Percentiles rank a stretch among this genome's conserved stretches.
Conservation (phyloP, 2,329 filamentous ascomycete genomes). For the Fusarium sp. region DNA sequence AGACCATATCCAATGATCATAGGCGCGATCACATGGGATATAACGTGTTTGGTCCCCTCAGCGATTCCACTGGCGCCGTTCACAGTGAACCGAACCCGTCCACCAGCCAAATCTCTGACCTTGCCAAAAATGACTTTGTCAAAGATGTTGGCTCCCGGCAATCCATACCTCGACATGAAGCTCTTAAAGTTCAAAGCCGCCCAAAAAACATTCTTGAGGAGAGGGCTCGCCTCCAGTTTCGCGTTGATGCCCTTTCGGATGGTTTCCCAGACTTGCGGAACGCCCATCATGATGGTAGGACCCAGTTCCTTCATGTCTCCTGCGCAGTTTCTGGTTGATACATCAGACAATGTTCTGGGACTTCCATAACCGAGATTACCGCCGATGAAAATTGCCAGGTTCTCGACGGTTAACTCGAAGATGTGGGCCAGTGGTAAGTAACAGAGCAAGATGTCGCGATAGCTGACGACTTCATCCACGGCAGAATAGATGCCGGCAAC, state of each 20-base stretch:
- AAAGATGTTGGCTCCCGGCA: constrained; percentile 77
- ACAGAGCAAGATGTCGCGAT: constrained; percentile 82
- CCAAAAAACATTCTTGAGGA: constrained; percentile 84
- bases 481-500: constrained; percentile 84
- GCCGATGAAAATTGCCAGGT: constrained; percentile 87
- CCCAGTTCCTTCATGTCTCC: constrained; percentile 93
- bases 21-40: constrained; percentile 90
- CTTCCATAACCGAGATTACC: constrained; percentile 93
- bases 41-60: constrained; percentile 86
- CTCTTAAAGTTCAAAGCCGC: constrained; percentile 69
- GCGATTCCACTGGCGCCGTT: constrained; percentile 95
- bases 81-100: constrained; percentile 86
- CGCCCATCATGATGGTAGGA: constrained; percentile 90
- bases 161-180: constrained; percentile 66
- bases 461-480: constrained; percentile 80
- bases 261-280: constrained; percentile 96
- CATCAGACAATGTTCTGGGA: constrained; percentile 86
- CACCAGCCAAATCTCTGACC: constrained; percentile 89
- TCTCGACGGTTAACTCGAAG: constrained; percentile 95
- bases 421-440: constrained; percentile 97
- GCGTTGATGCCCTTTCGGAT: constrained; percentile 91
- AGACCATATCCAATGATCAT: constrained; percentile 96
- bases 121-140: constrained; percentile 90
- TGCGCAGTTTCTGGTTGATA: constrained; percentile 86
- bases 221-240: constrained; percentile 77